Percentiles rank a stretch among this genome's conserved stretches.
These are phyloP conservation scores for Russula dissimulans DNA, from an alignment of 768 basidiomycete species.

Conservation along the genomic window DNA sequence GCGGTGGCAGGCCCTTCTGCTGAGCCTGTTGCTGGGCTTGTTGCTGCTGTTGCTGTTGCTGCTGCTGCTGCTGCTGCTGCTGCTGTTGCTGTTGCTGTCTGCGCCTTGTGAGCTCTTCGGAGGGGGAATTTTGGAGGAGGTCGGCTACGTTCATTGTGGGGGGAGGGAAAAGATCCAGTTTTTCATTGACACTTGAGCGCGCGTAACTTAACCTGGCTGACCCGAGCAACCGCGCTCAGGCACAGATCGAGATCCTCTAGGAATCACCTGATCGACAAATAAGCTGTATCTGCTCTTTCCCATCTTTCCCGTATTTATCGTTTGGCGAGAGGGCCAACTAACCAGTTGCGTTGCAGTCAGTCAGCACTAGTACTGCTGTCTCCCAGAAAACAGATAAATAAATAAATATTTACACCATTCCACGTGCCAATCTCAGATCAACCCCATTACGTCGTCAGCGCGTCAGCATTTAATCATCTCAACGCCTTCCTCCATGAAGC, in stretches of 20 bases:
- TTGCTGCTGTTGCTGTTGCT: constrained; percentile 8
- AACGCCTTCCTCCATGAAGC: too few relatives aligned
- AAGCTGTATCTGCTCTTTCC: too few relatives aligned
- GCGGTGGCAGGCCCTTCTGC: constrained; percentile 8
- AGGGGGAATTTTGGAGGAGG: constrained; percentile 62
- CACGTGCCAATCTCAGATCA: too few relatives aligned
- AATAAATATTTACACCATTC: too few relatives aligned
- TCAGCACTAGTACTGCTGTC: too few relatives aligned
- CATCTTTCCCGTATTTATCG: too few relatives aligned
- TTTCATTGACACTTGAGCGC: background rate
- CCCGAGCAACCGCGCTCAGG: background rate
- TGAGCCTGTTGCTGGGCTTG: constrained; percentile 18
- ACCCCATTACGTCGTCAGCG: too few relatives aligned
- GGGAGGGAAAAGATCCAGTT: background rate
- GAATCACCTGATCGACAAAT: background rate
- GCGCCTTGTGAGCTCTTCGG: constrained; percentile 37
- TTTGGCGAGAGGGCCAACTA: too few relatives aligned
- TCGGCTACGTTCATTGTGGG: constrained; percentile 57
- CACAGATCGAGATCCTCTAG: background rate
- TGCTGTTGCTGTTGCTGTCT: constrained; percentile 24
- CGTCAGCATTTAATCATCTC: too few relatives aligned
- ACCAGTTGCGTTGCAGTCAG: too few relatives aligned
- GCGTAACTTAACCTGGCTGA: background rate
- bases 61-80: constrained; percentile 5
- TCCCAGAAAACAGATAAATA: too few relatives aligned